Conservation (phyloP, 2,329 filamentous ascomycete genomes). For the Cercospora canescens region DNA sequence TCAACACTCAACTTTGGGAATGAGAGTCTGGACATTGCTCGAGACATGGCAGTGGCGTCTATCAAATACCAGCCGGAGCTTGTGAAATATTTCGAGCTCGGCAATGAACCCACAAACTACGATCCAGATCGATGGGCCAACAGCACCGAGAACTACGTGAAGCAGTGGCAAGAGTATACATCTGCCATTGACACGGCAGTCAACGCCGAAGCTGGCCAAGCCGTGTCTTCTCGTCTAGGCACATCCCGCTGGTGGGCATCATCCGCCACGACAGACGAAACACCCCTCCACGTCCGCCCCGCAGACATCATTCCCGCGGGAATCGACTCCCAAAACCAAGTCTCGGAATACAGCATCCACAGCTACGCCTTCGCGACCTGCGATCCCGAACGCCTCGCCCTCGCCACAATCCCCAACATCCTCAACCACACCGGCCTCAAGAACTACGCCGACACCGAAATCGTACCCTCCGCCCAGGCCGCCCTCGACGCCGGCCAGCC, state of each 20-base stretch:
- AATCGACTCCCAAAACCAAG: constrained; percentile 27
- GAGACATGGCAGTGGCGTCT: constrained; percentile 31
- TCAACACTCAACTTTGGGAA: constrained; percentile 35
- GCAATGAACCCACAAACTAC: constrained; percentile 36
- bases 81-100: constrained; percentile 32
- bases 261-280: constrained; percentile 33
- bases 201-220: constrained; percentile 9
- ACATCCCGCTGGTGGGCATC: constrained; percentile 32
- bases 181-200: constrained; percentile 30
- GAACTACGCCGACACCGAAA: constrained; percentile 31
- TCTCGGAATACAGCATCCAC: constrained; percentile 34
- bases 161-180: constrained; percentile 35
- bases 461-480: constrained; percentile 31
- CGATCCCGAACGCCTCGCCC: constrained; percentile 26
- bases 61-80: constrained; percentile 29
- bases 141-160: constrained; percentile 30
- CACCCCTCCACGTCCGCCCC: constrained; percentile 30
- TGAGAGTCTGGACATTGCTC: constrained; percentile 31
- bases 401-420: constrained; percentile 32
- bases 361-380: constrained; percentile 35
- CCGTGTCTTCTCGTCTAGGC: constrained; percentile 8
- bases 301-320: constrained; percentile 33
- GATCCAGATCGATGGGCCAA: constrained; percentile 26
- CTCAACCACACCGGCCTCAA: constrained; percentile 32
- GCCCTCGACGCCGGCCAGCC: constrained; percentile 29